A percentile compares a stretch with the other conserved stretches of the same genome.
Conservation (phyloP, 768 basidiomycete genomes). For the Leccinellum rugosiceps region DNA sequence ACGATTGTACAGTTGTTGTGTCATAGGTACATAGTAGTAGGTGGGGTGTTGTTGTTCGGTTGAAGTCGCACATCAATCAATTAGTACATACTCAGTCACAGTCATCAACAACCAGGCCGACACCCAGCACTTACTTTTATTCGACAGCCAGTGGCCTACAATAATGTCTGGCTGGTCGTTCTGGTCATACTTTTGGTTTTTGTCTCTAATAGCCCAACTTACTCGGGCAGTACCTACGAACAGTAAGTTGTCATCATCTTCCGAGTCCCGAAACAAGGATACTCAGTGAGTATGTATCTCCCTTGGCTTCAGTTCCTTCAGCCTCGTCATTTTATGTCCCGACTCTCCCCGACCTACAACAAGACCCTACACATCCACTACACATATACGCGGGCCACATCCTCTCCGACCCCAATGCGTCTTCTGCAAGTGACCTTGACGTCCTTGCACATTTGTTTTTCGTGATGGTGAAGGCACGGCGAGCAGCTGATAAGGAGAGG, state of each 20-base stretch:
- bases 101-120: too few relatives aligned
- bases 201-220: constrained; percentile 6
- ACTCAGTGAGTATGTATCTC: too few relatives aligned
- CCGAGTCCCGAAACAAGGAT: background rate
- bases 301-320: constrained; percentile 52
- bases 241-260: constrained; percentile 32
- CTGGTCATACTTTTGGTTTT: constrained; percentile 18
- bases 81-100: background rate
- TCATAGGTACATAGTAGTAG: too few relatives aligned
- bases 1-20: too few relatives aligned
- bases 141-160: constrained; percentile 4
- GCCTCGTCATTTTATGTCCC: constrained; percentile 85
- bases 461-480: constrained; percentile 82
- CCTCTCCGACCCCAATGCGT: constrained; percentile 66
- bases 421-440: constrained; percentile 49
- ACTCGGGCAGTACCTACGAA: constrained; percentile 36
- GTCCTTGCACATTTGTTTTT: constrained; percentile 83
- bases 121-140: too few relatives aligned
- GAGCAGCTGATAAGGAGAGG: constrained; percentile 85
- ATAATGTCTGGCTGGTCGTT: constrained; percentile 1
- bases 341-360: constrained; percentile 70
- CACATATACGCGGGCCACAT: constrained; percentile 84
- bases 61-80: background rate
- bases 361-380: constrained; percentile 67
- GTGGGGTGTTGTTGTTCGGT: too few relatives aligned